Conservation (phyloP, 352 stramenopile species). For the Globisporangium alternatum region DNA sequence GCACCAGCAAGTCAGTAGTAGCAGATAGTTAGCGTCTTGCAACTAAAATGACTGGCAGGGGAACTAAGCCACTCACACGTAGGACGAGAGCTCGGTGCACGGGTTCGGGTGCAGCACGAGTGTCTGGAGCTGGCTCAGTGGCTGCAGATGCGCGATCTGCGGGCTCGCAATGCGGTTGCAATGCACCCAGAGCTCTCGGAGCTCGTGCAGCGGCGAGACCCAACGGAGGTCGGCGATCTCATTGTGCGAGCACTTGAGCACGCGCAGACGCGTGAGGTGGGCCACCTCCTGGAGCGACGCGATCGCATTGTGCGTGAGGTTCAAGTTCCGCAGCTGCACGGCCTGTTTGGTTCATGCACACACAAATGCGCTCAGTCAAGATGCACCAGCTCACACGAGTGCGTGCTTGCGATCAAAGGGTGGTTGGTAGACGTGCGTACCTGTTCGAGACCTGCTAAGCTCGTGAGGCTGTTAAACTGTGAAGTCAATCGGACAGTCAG, state of each 20-base stretch:
- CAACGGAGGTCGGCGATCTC: slow-evolving; percentile 47
- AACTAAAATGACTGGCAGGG: too few species aligned
- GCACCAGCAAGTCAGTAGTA: background rate
- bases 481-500: background rate
- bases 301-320: slow-evolving; percentile 62
- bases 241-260: slow-evolving; percentile 63
- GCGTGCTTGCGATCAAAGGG: background rate
- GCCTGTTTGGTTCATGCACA: slow-evolving; percentile 18
- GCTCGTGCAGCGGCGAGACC: slow-evolving; percentile 23
- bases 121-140: slow-evolving; percentile 37
- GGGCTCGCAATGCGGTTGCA: slow-evolving; percentile 49
- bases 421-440: slow-evolving; percentile 20
- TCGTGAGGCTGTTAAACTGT: slow-evolving; percentile 62
- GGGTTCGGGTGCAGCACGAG: slow-evolving; percentile 71
- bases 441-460: slow-evolving; percentile 39
- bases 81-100: slow-evolving; percentile 47
- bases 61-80: slow-evolving; percentile 30
- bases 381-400: background rate
- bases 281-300: slow-evolving; percentile 41
- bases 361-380: background rate
- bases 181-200: slow-evolving; percentile 63
- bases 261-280: slow-evolving; percentile 32
- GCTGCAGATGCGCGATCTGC: slow-evolving; percentile 46
- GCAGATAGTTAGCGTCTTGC: too few species aligned
- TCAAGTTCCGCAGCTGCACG: slow-evolving; percentile 46